Conservation (phyloP, 2,329 filamentous ascomycete genomes). For the Pseudocercospora pini-densiflorae region DNA sequence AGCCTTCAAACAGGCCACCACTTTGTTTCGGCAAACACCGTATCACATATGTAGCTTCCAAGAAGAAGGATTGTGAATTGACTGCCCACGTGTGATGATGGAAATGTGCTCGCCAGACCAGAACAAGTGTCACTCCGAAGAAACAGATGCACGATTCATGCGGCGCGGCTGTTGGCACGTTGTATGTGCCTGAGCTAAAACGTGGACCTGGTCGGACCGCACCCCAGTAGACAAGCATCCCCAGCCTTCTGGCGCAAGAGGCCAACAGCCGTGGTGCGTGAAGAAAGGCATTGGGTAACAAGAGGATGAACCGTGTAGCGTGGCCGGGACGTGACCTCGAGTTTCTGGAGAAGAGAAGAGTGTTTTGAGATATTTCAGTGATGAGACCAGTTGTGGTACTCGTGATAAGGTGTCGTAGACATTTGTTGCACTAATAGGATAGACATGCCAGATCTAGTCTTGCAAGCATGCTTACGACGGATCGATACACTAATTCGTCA, state of each 20-base stretch:
- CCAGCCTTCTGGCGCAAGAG: slow-evolving; percentile 1
- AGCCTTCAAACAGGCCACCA: too few species aligned
- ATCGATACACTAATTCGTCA: not conserved
- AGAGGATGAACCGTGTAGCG: not conserved
- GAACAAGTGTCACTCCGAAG: not conserved
- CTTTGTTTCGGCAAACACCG: too few species aligned
- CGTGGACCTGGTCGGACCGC: not conserved
- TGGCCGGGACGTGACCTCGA: too few species aligned
- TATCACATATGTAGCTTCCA: too few species aligned
- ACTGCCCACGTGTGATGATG: not conserved
- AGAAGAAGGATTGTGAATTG: not conserved
- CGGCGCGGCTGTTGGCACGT: not conserved
- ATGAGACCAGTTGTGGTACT: not conserved
- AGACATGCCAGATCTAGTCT: not conserved
- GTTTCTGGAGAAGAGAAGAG: too few species aligned
- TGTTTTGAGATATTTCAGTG: too few species aligned
- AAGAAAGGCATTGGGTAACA: not conserved
- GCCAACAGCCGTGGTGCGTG: not conserved
- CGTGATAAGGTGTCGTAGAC: not conserved
- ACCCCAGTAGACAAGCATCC: not conserved
- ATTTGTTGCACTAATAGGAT: not conserved
- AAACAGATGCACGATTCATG: too few species aligned
- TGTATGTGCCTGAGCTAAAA: not conserved
- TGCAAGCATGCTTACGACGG: not conserved
- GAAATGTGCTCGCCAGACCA: not conserved